These are phyloP conservation scores for Exophiala sp. DNA, from an alignment of 2,329 filamentous ascomycete species.

Conservation along the genomic window DNA sequence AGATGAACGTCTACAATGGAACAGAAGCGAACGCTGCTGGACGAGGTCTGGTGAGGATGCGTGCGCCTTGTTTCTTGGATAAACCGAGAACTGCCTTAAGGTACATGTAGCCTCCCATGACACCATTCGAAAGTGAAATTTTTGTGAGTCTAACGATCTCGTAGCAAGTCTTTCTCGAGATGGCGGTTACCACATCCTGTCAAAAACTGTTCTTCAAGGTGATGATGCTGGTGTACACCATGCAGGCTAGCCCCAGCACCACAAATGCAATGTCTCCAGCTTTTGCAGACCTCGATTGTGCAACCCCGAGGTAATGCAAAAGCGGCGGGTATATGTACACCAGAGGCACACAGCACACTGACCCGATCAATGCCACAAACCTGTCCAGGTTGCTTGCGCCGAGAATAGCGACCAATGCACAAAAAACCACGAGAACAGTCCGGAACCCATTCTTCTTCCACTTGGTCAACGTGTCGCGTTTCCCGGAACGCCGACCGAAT, in stretches of 20 bases:
- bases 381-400: constrained; percentile 66
- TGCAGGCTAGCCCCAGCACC: constrained; percentile 56
- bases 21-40: too few relatives aligned
- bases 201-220: constrained; percentile 42
- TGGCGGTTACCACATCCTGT: too few relatives aligned
- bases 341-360: constrained; percentile 66
- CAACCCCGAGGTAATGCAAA: constrained; percentile 63
- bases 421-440: constrained; percentile 51
- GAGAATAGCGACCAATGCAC: constrained; percentile 55
- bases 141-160: too few relatives aligned
- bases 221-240: constrained; percentile 65
- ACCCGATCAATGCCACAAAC: constrained; percentile 68
- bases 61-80: too few relatives aligned
- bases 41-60: too few relatives aligned
- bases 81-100: too few relatives aligned
- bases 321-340: constrained; percentile 72
- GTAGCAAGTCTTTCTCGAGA: too few relatives aligned
- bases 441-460: constrained; percentile 71
- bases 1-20: too few relatives aligned
- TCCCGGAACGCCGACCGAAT: constrained; percentile 63
- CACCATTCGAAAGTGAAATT: too few relatives aligned
- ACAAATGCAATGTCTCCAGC: constrained; percentile 58
- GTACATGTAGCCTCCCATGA: too few relatives aligned
- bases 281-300: constrained; percentile 52
- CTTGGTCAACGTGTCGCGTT: constrained; percentile 58